These are phyloP conservation scores for Phytopythium delawarense DNA, from an alignment of 352 stramenopile genomes.

Conservation along the genomic window DNA sequence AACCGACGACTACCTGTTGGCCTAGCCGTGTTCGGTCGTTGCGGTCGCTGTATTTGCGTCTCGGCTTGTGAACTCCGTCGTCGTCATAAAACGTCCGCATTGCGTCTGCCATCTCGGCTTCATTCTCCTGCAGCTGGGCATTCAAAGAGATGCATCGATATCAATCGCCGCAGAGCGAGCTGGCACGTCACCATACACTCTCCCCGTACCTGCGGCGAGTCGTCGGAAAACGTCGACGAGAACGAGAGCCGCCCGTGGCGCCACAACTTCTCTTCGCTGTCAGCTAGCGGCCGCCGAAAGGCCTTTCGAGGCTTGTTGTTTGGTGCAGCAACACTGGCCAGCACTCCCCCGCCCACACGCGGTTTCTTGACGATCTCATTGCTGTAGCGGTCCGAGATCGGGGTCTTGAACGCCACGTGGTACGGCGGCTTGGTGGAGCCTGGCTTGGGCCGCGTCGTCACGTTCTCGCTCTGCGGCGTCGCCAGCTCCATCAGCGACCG, in stretches of 20 bases:
- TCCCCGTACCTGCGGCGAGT: conserved; percentile 41
- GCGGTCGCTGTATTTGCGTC: not conserved
- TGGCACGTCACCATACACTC: not conserved
- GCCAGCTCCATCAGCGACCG: conserved; percentile 17
- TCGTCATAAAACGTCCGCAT: not conserved
- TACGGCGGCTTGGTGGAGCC: conserved; percentile 9
- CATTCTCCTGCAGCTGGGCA: not conserved
- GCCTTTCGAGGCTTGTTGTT: conserved; percentile 43
- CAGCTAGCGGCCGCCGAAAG: conserved; percentile 43
- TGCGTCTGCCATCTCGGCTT: not conserved
- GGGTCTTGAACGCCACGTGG: conserved; percentile 31
- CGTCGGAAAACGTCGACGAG: conserved; percentile 48
- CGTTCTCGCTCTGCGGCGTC: conserved; percentile 17
- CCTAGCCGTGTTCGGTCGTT: not conserved
- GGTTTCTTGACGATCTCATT: conserved; percentile 53
- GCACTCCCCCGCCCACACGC: conserved; percentile 17
- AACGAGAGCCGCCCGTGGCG: conserved; percentile 55
- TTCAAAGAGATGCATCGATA: not conserved
- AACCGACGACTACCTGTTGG: not conserved
- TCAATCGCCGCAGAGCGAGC: no score
- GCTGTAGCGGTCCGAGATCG: conserved; percentile 17
- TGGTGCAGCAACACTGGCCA: conserved; percentile 18
- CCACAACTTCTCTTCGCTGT: conserved; percentile 51
- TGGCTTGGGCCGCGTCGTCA: conserved; percentile 2
- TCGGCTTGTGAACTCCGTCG: not conserved